Evolutionary conservation across 2,329 filamentous ascomycete genomes (phyloP).

Genomic region (Sordariomycetes sp.): DNA sequence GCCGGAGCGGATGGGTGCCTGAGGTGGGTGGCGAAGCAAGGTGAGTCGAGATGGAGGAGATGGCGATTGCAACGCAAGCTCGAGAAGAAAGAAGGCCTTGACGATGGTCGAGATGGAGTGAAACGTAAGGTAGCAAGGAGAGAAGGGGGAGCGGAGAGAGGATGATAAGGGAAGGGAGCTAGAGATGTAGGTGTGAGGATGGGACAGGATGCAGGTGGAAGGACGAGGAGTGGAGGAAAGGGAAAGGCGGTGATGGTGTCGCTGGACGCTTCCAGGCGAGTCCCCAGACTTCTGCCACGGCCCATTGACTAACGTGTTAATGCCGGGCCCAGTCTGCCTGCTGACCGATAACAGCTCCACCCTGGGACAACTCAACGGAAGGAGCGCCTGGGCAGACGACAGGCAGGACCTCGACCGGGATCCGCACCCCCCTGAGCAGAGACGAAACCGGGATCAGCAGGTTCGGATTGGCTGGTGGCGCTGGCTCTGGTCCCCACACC

Average conservation of each 20-base stretch:
- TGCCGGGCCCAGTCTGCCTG: too few relatives aligned
- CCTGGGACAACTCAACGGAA: not conserved
- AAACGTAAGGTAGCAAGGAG: constrained; percentile 6
- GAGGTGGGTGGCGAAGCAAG: constrained; percentile 3
- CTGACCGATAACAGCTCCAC: too few relatives aligned
- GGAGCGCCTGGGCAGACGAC: not conserved
- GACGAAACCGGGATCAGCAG: not conserved
- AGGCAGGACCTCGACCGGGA: not conserved
- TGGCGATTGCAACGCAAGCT: constrained; percentile 19
- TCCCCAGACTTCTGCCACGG: too few relatives aligned
- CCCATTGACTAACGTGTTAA: constrained; percentile 12
- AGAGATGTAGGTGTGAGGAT: constrained; percentile 19
- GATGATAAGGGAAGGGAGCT: constrained; percentile 21
- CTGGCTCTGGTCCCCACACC: too few relatives aligned
- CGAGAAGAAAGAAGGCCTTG: constrained; percentile 25
- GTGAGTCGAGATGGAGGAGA: constrained; percentile 9
- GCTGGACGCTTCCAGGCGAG: too few relatives aligned
- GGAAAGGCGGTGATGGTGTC: constrained; percentile 26
- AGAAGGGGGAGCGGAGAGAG: constrained; percentile 16
- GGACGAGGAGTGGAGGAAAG: constrained; percentile 11
- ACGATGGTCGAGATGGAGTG: constrained; percentile 3
- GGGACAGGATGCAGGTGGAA: constrained; percentile 19
- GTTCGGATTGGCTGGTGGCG: not conserved
- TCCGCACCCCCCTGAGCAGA: not conserved
- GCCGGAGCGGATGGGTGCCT: not conserved